phyloP scores from a whole-genome alignment of 768 basidiomycete species.

The Dioszegia aurantiaca region DNA sequence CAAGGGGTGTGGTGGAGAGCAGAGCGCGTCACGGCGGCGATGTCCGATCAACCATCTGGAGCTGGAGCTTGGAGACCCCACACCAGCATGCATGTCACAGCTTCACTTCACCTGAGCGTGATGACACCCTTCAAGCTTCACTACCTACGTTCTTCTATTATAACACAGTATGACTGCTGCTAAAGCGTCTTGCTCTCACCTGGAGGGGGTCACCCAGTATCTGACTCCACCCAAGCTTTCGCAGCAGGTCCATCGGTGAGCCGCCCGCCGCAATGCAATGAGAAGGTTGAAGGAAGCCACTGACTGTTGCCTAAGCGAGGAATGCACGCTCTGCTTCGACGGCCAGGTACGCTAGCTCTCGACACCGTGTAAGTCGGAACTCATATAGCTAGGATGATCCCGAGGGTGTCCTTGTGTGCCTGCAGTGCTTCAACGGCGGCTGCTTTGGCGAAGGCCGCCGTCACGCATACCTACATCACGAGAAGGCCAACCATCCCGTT shows the following conservation, averaged over 20 bases:
- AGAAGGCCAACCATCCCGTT: constrained; percentile 70
- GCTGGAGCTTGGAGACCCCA: constrained; percentile 5
- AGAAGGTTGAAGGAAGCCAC: neutral
- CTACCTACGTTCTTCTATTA: too few relatives aligned
- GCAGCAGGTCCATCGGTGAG: constrained; percentile 43
- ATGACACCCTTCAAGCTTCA: too few relatives aligned
- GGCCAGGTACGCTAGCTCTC: constrained; percentile 62
- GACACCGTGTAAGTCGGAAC: neutral
- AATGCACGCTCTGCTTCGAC: constrained; percentile 97
- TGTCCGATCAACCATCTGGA: neutral
- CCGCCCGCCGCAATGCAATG: constrained; percentile 2
- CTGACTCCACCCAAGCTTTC: constrained; percentile 29
- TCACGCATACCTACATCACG: constrained; percentile 71
- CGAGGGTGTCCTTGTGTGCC: constrained; percentile 80
- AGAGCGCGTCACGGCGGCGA: constrained; percentile 5
- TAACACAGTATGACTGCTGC: neutral
- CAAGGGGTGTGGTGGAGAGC: neutral
- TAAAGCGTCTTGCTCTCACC: constrained; percentile 27
- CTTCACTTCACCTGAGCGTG: too few relatives aligned
- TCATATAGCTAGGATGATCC: constrained; percentile 62
- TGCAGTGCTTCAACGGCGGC: constrained; percentile 90
- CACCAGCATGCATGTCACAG: too few relatives aligned
- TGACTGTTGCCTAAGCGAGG: constrained; percentile 62
- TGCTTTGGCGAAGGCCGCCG: constrained; percentile 63
- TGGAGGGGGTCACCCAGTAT: constrained; percentile 14